Base-by-base conservation (phyloP, 2,329 filamentous ascomycete species). In the Ilyonectria mors-panacis region DNA sequence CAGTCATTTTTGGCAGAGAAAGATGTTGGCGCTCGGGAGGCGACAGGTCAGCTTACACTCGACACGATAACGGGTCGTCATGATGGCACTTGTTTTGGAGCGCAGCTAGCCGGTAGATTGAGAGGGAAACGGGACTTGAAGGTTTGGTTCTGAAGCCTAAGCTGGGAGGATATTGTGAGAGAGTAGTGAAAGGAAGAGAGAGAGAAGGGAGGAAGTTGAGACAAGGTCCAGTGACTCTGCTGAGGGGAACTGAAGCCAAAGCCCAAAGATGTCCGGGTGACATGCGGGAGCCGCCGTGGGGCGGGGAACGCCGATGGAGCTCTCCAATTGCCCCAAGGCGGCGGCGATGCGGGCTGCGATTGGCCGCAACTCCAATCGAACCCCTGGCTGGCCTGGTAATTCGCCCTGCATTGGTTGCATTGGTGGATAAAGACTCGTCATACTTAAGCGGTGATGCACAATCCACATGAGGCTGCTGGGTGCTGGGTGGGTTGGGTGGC, bases 31-130 rank as follows among this genome's bases (percentile, higher is more conserved):
- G 9, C 44, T 47, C 54, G 62, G 53, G 33, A 47, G 51, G 33
- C 42, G 42, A 23, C 19, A 47, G 37, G 54, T 57, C 50, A 44
- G 83, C 90, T 83, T 81, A 93, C 92, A 94, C 83, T 94, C 92
- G 70, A 94, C 92, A 68, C 89, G 86, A 77, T 91, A 92, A 69
- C 89, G 84, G 35, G 88, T 88, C 44, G 88, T 91, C 88, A 91
- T 91, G 69, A 53, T 63, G 68, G 59, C 48, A 30, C 30, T 39
- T 50, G 33, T 10, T 23, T 33, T 33, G n/a, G 50, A 19, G 28
- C 19, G 13, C 17, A 42, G 39, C 8, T 8, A 17, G n/a, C 2
- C 17, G 15, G 17, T 7, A 42, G 39, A 42, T 42, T n/a, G 39
- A n/a, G 15, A n/a, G 39, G 15, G 39, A n/a, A 7, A 42, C 15